Evolutionary conservation across 2,329 filamentous ascomycete species (phyloP), one percentile per base, ranked within the genome.

Genomic region (Atkinsonella texensis): DNA sequence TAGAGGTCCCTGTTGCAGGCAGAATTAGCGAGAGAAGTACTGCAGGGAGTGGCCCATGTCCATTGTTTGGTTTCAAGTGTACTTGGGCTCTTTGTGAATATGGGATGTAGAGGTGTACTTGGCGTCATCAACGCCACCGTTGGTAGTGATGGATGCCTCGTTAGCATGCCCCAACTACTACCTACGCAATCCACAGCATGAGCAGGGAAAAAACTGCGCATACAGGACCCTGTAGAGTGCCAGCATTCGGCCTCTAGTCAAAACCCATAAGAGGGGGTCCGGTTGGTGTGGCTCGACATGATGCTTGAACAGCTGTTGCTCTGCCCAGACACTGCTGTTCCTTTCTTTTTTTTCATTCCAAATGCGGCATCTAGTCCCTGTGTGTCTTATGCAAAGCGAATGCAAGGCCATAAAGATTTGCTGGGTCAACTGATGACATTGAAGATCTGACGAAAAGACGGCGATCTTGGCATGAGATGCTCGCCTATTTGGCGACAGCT

Each of bases 261-360:
- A 46, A 41, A 20, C 20, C 46, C 35, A 12, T 51, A 20, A 38
- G 28, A 39, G 23, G 35, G 45, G 41, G 20, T 17, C 49, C 52
- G 49, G 48, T 33, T 45, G 32, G 41, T 38, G 41, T 50, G 48
- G 41, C 40, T 57, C 56, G 48, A 46, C 45, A 55, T 50, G 46
- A 38, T 39, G 49, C 45, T 47, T 23, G 49, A 35, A 49, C 35
- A 45, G 28, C 42, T 32, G 43, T 39, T 35, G n/a, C 44, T 52
- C 43, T 40, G 31, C 44, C 45, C 50, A 51, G 2, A 39, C 13
- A 18, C 18, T 42, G 11, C n/a, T 20, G 3, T 31, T 4, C 57
- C 23, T 52, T 54, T 55, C 46, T 58, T 53, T 45, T 58, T 58
- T 45, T 58, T 58, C 52, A 55, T 51, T 13, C 54, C 58, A 57